These are phyloP conservation scores for Tremella fuciformis DNA, from an alignment of 768 basidiomycete species.

Conservation along the genomic window DNA sequence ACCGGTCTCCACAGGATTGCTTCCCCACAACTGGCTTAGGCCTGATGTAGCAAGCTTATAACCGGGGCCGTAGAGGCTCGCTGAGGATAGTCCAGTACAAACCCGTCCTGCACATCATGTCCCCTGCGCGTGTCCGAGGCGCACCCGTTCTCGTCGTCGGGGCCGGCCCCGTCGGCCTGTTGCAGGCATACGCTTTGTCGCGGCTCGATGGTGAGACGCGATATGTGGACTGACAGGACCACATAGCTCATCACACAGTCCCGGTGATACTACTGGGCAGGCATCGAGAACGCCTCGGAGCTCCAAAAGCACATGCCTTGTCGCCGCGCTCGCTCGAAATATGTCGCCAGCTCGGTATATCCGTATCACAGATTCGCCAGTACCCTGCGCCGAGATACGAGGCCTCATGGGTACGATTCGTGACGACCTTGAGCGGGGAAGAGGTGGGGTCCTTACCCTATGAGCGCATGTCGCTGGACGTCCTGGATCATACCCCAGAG, in stretches of 20 bases:
- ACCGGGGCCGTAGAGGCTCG: no score
- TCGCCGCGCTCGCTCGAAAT: slow-evolving; percentile 13
- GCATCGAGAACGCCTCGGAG: slow-evolving; percentile 8
- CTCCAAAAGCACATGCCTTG: slow-evolving; percentile 14
- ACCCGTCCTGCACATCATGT: no score
- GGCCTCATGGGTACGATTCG: slow-evolving; percentile 12
- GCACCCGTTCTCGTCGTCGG: slow-evolving; percentile 16
- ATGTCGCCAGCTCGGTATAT: slow-evolving; percentile 11
- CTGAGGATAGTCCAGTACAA: no score
- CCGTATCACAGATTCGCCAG: slow-evolving; percentile 7
- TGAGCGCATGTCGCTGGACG: slow-evolving; percentile 10
- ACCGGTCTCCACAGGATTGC: no score
- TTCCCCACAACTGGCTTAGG: no score
- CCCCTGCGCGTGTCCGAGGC: background rate
- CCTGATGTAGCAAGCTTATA: no score
- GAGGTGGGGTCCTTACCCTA: slow-evolving; percentile 12
- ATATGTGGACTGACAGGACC: background rate
- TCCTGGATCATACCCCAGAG: slow-evolving; percentile 11
- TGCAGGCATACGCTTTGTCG: slow-evolving; percentile 11
- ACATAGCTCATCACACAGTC: slow-evolving; percentile 1
- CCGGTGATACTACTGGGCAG: slow-evolving; percentile 12
- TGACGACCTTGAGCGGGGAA: slow-evolving; percentile 10
- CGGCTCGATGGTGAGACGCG: slow-evolving; percentile 5
- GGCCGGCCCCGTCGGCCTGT: slow-evolving; percentile 13
- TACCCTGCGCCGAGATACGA: slow-evolving; percentile 13